Evolutionary conservation across 2,329 filamentous ascomycete genomes (phyloP).

Genomic region (Plectosphaerella sp.): DNA sequence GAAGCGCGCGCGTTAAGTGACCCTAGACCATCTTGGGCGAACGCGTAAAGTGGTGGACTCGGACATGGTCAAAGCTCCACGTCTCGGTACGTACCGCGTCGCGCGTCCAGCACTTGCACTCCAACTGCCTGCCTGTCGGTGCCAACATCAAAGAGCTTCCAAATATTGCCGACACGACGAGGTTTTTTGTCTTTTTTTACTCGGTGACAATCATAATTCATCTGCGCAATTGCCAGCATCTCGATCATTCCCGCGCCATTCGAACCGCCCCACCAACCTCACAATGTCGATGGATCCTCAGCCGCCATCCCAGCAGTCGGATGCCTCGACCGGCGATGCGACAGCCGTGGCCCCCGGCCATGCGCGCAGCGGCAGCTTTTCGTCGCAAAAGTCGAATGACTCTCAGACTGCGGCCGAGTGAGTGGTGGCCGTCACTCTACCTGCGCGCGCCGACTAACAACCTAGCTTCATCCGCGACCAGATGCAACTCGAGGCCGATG

Average conservation of each 20-base stretch:
- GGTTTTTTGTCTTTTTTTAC: too few relatives aligned
- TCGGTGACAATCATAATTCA: too few relatives aligned
- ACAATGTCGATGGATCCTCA: background rate
- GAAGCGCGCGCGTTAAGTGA: slow-evolving; percentile 43
- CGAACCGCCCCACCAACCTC: background rate
- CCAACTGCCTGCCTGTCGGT: background rate
- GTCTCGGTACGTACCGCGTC: slow-evolving; percentile 1
- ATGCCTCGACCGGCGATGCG: slow-evolving; percentile 1
- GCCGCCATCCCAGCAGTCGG: background rate
- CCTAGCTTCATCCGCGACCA: slow-evolving; percentile 81
- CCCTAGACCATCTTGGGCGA: slow-evolving; percentile 22
- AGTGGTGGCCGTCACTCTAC: slow-evolving; percentile 25
- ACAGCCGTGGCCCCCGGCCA: slow-evolving; percentile 12
- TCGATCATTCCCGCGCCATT: too few relatives aligned
- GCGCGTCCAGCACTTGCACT: background rate
- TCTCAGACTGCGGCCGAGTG: slow-evolving; percentile 70
- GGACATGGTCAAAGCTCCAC: background rate
- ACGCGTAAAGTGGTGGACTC: slow-evolving; percentile 17
- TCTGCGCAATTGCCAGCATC: too few relatives aligned
- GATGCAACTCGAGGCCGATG: slow-evolving; percentile 87
- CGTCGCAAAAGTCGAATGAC: slow-evolving; percentile 52
- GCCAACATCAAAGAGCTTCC: too few relatives aligned
- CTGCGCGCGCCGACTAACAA: background rate
- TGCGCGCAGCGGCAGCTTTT: slow-evolving; percentile 54
- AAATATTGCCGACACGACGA: too few relatives aligned